Evolutionary conservation across 2,329 filamentous ascomycete genomes (phyloP).

Genomic region (Fusarium austroafricanum): DNA sequence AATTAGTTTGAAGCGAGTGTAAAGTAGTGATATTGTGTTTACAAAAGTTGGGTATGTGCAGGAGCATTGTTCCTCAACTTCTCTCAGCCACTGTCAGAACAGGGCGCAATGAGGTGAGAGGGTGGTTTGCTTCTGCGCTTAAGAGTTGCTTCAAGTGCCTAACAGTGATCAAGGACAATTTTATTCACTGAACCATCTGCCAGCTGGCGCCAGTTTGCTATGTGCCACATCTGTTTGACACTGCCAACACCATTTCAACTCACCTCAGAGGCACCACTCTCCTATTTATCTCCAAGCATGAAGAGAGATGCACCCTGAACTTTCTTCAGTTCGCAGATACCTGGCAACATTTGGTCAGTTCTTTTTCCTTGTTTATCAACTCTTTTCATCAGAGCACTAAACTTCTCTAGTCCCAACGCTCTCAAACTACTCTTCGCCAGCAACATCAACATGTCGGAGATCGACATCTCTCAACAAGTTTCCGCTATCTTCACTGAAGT

Average conservation of each 20-base stretch:
- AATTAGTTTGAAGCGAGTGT: too few species aligned
- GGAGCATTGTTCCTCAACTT: background rate
- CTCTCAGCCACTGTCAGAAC: background rate
- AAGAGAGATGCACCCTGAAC: background rate
- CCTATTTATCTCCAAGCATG: background rate
- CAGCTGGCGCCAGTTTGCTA: background rate
- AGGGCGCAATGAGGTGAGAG: background rate
- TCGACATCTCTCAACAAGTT: background rate
- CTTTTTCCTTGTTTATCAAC: background rate
- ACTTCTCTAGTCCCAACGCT: background rate
- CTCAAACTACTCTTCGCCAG: too few species aligned
- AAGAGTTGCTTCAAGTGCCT: background rate
- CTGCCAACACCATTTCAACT: constrained; percentile 1
- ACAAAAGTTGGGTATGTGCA: background rate
- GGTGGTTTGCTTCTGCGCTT: background rate
- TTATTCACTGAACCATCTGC: background rate
- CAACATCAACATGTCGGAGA: background rate
- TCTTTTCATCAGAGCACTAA: background rate
- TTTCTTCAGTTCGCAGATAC: background rate
- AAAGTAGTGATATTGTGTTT: background rate
- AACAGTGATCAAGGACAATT: background rate
- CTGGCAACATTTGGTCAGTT: background rate
- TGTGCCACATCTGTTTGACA: background rate
- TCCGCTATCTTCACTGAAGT: background rate
- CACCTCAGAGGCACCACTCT: background rate